Evolutionary conservation across 345 rosid species (phyloP), one percentile per base, ranked within the genome.

Genomic region (Rubroshorea leprosula): DNA sequence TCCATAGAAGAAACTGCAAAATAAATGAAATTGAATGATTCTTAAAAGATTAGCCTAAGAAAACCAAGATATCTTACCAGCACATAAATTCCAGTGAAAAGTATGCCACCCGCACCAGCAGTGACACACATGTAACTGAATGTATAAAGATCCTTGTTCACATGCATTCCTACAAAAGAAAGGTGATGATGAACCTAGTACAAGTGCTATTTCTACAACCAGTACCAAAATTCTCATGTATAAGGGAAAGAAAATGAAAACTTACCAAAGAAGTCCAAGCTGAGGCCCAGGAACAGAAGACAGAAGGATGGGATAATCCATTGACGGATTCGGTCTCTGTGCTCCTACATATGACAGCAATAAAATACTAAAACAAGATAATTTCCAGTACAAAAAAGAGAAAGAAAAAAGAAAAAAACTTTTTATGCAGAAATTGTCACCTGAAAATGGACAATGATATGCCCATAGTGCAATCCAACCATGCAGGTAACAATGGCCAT

Each of bases 401-500:
- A 23, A 43, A 26, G 4, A 39, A 20, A n/a, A n/a, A n/a, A n/a
- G n/a, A n/a, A n/a, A n/a, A n/a, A n/a, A n/a, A n/a, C n/a, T n/a
- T n/a, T 39, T 15, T 11, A 13, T 11, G 23, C 18, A 57, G 24
- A 71, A 41, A 53, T 23, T 46, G 52, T 72, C 79, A 90, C 95
- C 95, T 87, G 83, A 68, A 80, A 75, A 68, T 90, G 89, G 68
- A 85, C 68, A 25, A 90, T 80, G 35, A 85, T 63, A 55, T 90
- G 97, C 58, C 97, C 97, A 41, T 74, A 87, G 27, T 87, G 94
- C 75, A 90, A 68, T 64, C 97, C 97, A 31, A 83, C 66, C 67
- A 90, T 64, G 78, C 94, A 87, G 47, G 94, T 85, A 56, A 90
- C 84, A 3, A 67, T 66, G 3, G 96, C 90, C 93, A 87, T 90